Conservation (phyloP, 495 filamentous ascomycete genomes). For the Tuber umbilicatum region DNA sequence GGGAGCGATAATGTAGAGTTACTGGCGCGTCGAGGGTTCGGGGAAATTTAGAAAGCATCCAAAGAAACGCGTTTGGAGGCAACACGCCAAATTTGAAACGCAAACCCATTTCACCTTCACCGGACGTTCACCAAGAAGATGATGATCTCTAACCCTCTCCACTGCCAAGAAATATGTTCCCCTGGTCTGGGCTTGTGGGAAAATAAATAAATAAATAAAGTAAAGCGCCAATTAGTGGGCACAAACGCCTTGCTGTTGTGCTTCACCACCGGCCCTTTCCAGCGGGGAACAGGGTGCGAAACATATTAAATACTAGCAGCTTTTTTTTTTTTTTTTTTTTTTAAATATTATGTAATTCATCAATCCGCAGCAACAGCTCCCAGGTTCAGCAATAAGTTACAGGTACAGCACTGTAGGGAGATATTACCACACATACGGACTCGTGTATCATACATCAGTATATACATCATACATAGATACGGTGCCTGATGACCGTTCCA, state of each 20-base stretch:
- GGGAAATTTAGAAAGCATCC: constrained; percentile 21
- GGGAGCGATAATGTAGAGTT: background rate
- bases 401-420: too few species aligned
- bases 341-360: background rate
- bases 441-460: too few species aligned
- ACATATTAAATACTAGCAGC: background rate
- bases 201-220: background rate
- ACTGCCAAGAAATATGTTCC: background rate
- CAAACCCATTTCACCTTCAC: background rate
- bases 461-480: background rate
- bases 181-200: background rate
- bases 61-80: constrained; percentile 19
- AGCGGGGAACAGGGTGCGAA: constrained; percentile 8
- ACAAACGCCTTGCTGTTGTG: constrained; percentile 22
- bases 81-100: constrained; percentile 23
- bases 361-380: background rate
- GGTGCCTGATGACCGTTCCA: background rate
- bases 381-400: background rate
- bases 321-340: background rate
- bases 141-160: background rate
- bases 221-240: constrained; percentile 19
- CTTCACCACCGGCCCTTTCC: constrained; percentile 28
- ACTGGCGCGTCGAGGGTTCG: constrained; percentile 16
- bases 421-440: background rate
- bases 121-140: background rate